Conservation (phyloP, 805 yeast genomes). For the Candida bentonensis region DNA sequence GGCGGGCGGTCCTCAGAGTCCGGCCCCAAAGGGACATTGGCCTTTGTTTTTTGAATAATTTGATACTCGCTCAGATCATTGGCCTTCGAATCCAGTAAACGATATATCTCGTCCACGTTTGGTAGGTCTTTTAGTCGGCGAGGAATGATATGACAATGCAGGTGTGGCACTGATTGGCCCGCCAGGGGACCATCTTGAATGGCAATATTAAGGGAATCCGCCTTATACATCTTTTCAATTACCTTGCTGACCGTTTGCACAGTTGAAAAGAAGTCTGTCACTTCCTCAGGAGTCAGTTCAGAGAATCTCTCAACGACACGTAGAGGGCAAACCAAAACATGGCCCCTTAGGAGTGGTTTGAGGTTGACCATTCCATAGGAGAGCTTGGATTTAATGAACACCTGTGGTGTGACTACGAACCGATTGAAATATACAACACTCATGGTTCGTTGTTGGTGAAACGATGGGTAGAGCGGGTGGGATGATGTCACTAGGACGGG, state of each 20-base stretch:
- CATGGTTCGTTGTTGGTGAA: background rate
- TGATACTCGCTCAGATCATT: slow-evolving; percentile 30
- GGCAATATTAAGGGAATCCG: slow-evolving; percentile 77
- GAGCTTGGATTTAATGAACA: slow-evolving; percentile 39
- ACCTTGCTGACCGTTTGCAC: slow-evolving; percentile 59
- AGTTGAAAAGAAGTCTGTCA: slow-evolving; percentile 59
- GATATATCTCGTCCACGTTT: slow-evolving; percentile 67
- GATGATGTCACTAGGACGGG: no score
- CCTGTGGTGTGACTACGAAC: slow-evolving; percentile 20
- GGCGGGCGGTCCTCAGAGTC: slow-evolving; percentile 42
- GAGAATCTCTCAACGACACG: slow-evolving; percentile 51
- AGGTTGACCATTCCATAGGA: slow-evolving; percentile 82
- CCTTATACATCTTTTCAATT: slow-evolving; percentile 51
- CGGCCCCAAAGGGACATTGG: slow-evolving; percentile 14
- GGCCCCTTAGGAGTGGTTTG: slow-evolving; percentile 90
- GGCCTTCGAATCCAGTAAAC: slow-evolving; percentile 42
- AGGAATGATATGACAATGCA: slow-evolving; percentile 90
- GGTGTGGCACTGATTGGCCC: slow-evolving; percentile 92
- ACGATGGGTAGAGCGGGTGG: no score
- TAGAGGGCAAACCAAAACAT: slow-evolving; percentile 77
- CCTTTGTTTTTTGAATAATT: slow-evolving; percentile 17
- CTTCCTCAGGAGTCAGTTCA: slow-evolving; percentile 60
- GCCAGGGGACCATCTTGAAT: slow-evolving; percentile 95
- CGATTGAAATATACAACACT: background rate
- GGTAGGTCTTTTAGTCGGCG: slow-evolving; percentile 40